Conservation (phyloP, 2,329 filamentous ascomycete species). For the Karstenula rhodostoma region DNA sequence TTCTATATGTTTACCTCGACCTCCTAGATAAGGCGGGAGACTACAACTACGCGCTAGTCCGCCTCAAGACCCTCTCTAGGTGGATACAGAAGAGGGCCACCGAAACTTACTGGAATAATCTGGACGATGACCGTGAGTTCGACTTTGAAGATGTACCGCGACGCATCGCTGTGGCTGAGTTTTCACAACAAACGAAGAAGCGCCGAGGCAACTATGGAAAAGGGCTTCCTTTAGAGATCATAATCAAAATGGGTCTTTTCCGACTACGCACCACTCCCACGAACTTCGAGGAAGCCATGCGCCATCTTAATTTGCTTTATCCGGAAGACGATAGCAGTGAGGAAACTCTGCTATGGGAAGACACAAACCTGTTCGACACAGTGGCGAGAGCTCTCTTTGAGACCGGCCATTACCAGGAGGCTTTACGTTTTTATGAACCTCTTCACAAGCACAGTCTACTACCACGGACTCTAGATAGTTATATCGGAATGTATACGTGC, state of each 20-base stretch:
- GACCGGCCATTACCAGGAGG: constrained; percentile 60
- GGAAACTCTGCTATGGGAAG: constrained; percentile 66
- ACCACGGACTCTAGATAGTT: constrained; percentile 40
- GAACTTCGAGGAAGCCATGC: constrained; percentile 72
- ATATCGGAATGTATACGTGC: constrained; percentile 61
- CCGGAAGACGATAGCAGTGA: constrained; percentile 62
- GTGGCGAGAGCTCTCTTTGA: constrained; percentile 67
- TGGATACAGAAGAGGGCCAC: constrained; percentile 81
- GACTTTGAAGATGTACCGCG: constrained; percentile 75
- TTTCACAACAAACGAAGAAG: constrained; percentile 60
- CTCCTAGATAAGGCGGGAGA: constrained; percentile 72
- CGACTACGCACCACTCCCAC: constrained; percentile 74
- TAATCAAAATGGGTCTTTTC: constrained; percentile 83
- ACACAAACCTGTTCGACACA: constrained; percentile 81
- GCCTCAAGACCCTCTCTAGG: constrained; percentile 76
- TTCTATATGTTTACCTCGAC: constrained; percentile 86
- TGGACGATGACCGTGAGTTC: constrained; percentile 87
- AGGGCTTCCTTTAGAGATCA: constrained; percentile 80
- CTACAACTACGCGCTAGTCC: constrained; percentile 71
- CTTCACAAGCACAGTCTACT: constrained; percentile 42
- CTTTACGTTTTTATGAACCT: constrained; percentile 66
- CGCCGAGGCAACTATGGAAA: constrained; percentile 68
- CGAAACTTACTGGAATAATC: constrained; percentile 80
- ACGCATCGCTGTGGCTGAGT: constrained; percentile 69
- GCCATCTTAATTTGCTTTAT: constrained; percentile 69